phyloP scores from a whole-genome alignment of 176 grass and related monocot species.

The sorghum (Sorghum bicolor) region Sorghum_bicolor_NCBIv3 NC_012874.2:19411001-19411500 shows the following conservation, averaged over 20 bases:
- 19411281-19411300: slow-evolving; percentile 54
- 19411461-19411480: slow-evolving; percentile 81
- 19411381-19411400: slow-evolving; percentile 91
- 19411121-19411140: slow-evolving; percentile 70
- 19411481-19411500: too few species aligned
- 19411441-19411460: slow-evolving; percentile 63
- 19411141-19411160: slow-evolving; percentile 81
- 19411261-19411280: slow-evolving; percentile 36
- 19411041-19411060: neutral
- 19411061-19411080: neutral
- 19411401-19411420: slow-evolving; percentile 65
- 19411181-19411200: slow-evolving; percentile 68
- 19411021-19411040: neutral
- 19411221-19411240: slow-evolving; percentile 80
- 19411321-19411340: slow-evolving; percentile 84
- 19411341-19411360: slow-evolving; percentile 57
- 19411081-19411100: slow-evolving; percentile 5
- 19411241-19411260: slow-evolving; percentile 71
- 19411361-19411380: slow-evolving; percentile 52
- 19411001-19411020: slow-evolving; percentile 1
- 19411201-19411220: slow-evolving; percentile 75
- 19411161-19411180: slow-evolving; percentile 86
- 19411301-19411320: slow-evolving; percentile 73
- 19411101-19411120: slow-evolving; percentile 67
- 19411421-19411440: slow-evolving; percentile 81